Evolutionary conservation across 148 eudicot genomes (phyloP).

Genomic region (Beta vulgaris): DNA sequence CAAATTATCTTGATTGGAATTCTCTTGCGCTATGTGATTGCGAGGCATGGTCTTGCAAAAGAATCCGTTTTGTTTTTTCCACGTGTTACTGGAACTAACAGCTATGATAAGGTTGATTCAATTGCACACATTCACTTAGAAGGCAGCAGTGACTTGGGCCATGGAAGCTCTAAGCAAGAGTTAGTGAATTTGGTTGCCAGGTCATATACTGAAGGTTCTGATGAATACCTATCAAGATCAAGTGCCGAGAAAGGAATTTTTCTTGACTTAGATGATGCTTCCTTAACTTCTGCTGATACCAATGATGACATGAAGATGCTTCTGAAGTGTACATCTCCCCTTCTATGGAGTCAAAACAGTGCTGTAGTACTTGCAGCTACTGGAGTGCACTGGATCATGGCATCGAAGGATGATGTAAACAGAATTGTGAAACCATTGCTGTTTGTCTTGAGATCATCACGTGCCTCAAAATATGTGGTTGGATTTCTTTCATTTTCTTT

Average conservation of each 20-base stretch:
- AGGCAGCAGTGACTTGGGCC: slow-evolving; percentile 30
- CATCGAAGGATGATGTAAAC: slow-evolving; percentile 68
- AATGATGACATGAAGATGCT: slow-evolving; percentile 84
- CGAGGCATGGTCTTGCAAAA: slow-evolving; percentile 88
- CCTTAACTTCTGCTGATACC: slow-evolving; percentile 58
- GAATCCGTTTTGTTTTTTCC: slow-evolving; percentile 74
- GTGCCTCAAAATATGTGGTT: slow-evolving; percentile 90
- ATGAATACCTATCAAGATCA: slow-evolving; percentile 71
- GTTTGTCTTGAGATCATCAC: slow-evolving; percentile 83
- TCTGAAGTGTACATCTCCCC: slow-evolving; percentile 86
- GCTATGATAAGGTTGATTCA: slow-evolving; percentile 36
- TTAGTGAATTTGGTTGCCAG: slow-evolving; percentile 52
- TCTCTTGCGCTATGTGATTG: slow-evolving; percentile 80
- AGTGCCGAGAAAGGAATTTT: slow-evolving; percentile 29
- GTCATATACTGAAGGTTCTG: slow-evolving; percentile 94
- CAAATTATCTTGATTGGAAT: slow-evolving; percentile 82
- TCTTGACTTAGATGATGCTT: slow-evolving; percentile 40
- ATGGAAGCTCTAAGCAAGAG: slow-evolving; percentile 37
- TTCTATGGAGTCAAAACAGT: slow-evolving; percentile 96
- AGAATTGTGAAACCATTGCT: slow-evolving; percentile 87
- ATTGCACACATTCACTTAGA: slow-evolving; percentile 28
- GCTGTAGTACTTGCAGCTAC: slow-evolving; percentile 98
- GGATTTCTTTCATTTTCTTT: background rate
- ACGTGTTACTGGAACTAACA: slow-evolving; percentile 28
- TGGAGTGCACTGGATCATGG: slow-evolving; percentile 98